phyloP scores from a whole-genome alignment of 768 basidiomycete genomes.

The Daedaleopsis nitida region DNA sequence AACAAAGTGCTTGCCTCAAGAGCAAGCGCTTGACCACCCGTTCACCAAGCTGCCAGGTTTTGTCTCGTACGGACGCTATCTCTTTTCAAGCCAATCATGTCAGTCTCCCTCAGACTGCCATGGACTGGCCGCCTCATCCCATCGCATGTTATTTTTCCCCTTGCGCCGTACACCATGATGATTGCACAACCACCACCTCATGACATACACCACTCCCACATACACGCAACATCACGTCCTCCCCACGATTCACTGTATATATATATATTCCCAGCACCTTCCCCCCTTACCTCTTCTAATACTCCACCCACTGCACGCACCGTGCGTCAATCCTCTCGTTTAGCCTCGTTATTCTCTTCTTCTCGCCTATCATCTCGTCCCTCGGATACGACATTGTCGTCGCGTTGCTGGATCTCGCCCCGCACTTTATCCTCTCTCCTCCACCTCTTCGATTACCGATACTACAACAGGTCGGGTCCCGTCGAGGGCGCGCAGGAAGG shows the following conservation, averaged over 20 bases:
- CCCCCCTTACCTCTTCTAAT: constrained; percentile 21
- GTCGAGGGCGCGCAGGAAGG: constrained; percentile 60
- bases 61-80: constrained; percentile 74
- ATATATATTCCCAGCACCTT: constrained; percentile 15
- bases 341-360: constrained; percentile 11
- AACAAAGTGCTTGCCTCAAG: constrained; percentile 17
- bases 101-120: constrained; percentile 2
- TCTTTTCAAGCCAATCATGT: constrained; percentile 50
- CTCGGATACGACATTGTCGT: constrained; percentile 4
- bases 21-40: constrained; percentile 28
- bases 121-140: constrained; percentile 26
- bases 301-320: constrained; percentile 8
- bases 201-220: constrained; percentile 15
- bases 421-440: constrained; percentile 64
- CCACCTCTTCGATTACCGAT: constrained; percentile 49
- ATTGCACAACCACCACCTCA: constrained; percentile 9
- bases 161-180: constrained; percentile 33
- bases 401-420: constrained; percentile 31
- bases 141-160: constrained; percentile 23
- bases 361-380: constrained; percentile 26
- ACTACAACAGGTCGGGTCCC: constrained; percentile 26
- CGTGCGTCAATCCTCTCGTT: constrained; percentile 18
- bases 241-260: constrained; percentile 23
- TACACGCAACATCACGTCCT: constrained; percentile 24
- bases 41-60: constrained; percentile 41